These are phyloP conservation scores for Picea glauca DNA, from an alignment of 75 land plant species.

Conservation along the genomic window DNA sequence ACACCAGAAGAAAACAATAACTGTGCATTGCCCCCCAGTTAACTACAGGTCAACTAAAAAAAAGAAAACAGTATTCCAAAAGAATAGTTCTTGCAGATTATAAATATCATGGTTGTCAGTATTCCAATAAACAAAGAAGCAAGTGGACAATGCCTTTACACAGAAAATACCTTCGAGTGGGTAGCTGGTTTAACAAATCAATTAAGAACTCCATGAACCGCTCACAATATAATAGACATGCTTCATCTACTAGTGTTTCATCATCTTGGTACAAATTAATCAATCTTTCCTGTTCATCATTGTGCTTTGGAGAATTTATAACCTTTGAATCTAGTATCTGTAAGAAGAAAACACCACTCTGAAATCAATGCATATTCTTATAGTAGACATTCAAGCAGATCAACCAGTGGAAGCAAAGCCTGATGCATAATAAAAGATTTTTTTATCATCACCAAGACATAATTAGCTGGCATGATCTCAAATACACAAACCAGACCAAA, in stretches of 20 bases:
- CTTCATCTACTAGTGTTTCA: slow-evolving; percentile 50
- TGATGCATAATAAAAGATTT: neutral
- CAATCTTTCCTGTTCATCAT: slow-evolving; percentile 18
- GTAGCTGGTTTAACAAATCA: slow-evolving; percentile 92
- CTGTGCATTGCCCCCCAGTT: too few relatives aligned
- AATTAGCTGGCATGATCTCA: neutral
- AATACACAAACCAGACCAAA: neutral
- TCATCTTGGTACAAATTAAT: slow-evolving; percentile 10
- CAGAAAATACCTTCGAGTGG: slow-evolving; percentile 77
- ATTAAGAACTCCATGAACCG: slow-evolving; percentile 95
- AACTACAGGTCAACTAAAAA: too few relatives aligned
- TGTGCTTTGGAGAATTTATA: slow-evolving; percentile 9
- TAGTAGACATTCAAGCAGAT: neutral
- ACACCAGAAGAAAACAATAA: too few relatives aligned
- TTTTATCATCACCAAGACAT: neutral
- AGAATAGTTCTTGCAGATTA: too few relatives aligned
- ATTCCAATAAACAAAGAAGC: too few relatives aligned
- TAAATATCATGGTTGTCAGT: too few relatives aligned
- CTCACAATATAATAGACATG: slow-evolving; percentile 83
- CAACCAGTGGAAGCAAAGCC: neutral
- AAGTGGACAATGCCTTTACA: neutral
- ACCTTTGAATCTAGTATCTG: slow-evolving; percentile 75
- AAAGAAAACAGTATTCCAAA: too few relatives aligned
- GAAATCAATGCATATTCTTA: neutral
- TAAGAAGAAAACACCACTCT: neutral